Evolutionary conservation across 2,329 filamentous ascomycete species (phyloP).

Genomic region (Penicillium sp.): DNA sequence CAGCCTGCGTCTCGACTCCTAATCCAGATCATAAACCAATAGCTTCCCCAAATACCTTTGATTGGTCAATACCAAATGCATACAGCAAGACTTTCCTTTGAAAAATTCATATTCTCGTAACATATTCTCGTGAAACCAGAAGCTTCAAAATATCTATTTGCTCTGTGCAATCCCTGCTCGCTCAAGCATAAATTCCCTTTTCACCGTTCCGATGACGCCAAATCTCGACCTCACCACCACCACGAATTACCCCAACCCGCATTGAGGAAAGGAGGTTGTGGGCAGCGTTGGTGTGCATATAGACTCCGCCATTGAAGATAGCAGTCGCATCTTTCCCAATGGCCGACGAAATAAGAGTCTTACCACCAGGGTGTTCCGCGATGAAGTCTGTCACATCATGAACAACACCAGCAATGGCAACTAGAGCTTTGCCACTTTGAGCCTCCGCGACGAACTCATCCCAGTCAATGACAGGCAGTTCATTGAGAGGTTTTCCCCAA

Average conservation of each 20-base stretch:
- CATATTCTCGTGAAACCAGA: not conserved
- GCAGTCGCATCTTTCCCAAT: slow-evolving; percentile 86
- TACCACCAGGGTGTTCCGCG: slow-evolving; percentile 83
- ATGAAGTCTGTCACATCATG: slow-evolving; percentile 83
- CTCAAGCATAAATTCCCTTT: slow-evolving; percentile 55
- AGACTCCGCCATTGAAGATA: slow-evolving; percentile 89
- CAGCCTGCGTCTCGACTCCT: too few species aligned
- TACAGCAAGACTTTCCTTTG: too few species aligned
- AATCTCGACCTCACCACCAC: slow-evolving; percentile 86
- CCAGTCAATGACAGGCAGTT: slow-evolving; percentile 81
- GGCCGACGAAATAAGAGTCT: slow-evolving; percentile 77
- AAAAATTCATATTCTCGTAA: not conserved
- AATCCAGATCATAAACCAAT: too few species aligned
- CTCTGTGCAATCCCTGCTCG: not conserved
- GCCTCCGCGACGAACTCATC: slow-evolving; percentile 77
- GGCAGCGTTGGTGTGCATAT: slow-evolving; percentile 84
- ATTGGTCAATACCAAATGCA: too few species aligned
- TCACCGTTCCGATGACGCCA: slow-evolving; percentile 73
- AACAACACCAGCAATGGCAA: slow-evolving; percentile 78
- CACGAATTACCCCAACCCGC: slow-evolving; percentile 81
- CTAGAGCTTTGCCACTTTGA: slow-evolving; percentile 73
- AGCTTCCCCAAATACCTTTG: too few species aligned
- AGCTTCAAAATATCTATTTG: not conserved
- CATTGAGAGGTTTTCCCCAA: slow-evolving; percentile 82
- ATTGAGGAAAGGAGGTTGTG: slow-evolving; percentile 87